A percentile compares a stretch with the other conserved stretches of the same genome.
Evolutionary conservation across 148 eudicot species (phyloP).

Genomic region (Rhododendron griersonianum): DNA sequence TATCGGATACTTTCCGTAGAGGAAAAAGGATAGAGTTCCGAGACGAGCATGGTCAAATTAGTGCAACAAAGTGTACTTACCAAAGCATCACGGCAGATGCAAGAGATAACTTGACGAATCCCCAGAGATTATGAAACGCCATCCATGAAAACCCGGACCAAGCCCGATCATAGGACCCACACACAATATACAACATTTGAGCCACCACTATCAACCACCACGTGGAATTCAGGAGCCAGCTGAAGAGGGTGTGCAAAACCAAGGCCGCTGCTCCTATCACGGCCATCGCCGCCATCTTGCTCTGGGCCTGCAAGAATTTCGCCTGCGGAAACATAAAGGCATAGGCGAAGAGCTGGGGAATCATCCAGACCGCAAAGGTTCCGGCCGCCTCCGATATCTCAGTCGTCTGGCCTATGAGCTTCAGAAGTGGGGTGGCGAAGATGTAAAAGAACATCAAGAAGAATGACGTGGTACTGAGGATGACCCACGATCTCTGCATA

Average conservation of each 20-base stretch:
- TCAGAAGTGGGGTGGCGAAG: constrained; percentile 34
- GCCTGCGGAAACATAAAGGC: constrained; percentile 46
- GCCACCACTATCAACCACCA: constrained; percentile 69
- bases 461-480: constrained; percentile 31
- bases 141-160: constrained; percentile 57
- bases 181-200: constrained; percentile 40
- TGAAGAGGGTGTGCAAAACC: constrained; percentile 37
- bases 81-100: constrained; percentile 69
- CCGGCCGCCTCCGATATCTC: constrained; percentile 43
- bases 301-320: constrained; percentile 62
- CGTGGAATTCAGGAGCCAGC: constrained; percentile 49
- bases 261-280: constrained; percentile 33
- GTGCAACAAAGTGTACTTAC: constrained; percentile 19
- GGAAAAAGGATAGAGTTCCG: no score
- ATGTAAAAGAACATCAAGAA: constrained; percentile 22
- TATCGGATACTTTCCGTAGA: no score
- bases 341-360: constrained; percentile 64
- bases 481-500: constrained; percentile 58
- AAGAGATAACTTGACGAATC: constrained; percentile 45
- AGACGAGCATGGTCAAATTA: not conserved
- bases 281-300: constrained; percentile 56
- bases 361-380: constrained; percentile 35
- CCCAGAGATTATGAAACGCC: constrained; percentile 49
- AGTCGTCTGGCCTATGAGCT: constrained; percentile 36
- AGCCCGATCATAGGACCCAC: constrained; percentile 43